Evolutionary conservation across 441 rosid species (phyloP).

Genomic region (Omphalea diandra): DNA sequence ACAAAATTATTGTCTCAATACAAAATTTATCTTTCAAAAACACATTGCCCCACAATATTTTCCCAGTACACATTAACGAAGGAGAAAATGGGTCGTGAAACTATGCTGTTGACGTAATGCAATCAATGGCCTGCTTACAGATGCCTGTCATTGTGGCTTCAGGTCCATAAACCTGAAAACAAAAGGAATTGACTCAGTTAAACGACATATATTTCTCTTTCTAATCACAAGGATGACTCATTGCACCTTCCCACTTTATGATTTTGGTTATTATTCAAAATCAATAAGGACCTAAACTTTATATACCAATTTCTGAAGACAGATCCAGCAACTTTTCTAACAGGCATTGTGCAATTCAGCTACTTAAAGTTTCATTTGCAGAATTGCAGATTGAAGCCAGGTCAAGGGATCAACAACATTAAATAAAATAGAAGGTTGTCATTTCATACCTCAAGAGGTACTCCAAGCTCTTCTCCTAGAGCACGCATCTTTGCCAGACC

Average conservation of each 20-base stretch:
- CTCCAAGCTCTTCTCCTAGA: conserved; percentile 74
- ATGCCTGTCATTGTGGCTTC: conserved; percentile 93
- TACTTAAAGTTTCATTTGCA: background rate
- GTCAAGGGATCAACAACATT: background rate
- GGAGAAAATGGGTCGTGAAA: background rate
- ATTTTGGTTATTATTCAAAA: background rate
- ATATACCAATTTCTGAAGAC: background rate
- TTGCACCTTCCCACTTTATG: background rate
- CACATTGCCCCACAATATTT: conserved; percentile 4
- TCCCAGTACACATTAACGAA: too few species aligned
- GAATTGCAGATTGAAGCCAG: too few species aligned
- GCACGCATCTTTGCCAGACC: conserved; percentile 81
- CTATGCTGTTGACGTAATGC: conserved; percentile 63
- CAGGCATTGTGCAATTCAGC: background rate
- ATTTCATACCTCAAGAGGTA: conserved; percentile 75
- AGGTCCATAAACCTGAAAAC: conserved; percentile 71
- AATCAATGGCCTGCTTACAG: conserved; percentile 82
- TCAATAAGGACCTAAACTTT: background rate
- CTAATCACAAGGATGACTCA: background rate
- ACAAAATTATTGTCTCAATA: background rate
- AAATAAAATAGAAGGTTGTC: background rate
- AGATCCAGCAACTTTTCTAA: background rate
- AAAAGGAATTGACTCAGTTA: background rate
- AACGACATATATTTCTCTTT: background rate
- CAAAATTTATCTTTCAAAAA: background rate